Evolutionary conservation across 1,284 basidiomycete genomes (phyloP), one percentile per base, ranked within the genome.

Genomic region (Apiotrichum gracile): DNA sequence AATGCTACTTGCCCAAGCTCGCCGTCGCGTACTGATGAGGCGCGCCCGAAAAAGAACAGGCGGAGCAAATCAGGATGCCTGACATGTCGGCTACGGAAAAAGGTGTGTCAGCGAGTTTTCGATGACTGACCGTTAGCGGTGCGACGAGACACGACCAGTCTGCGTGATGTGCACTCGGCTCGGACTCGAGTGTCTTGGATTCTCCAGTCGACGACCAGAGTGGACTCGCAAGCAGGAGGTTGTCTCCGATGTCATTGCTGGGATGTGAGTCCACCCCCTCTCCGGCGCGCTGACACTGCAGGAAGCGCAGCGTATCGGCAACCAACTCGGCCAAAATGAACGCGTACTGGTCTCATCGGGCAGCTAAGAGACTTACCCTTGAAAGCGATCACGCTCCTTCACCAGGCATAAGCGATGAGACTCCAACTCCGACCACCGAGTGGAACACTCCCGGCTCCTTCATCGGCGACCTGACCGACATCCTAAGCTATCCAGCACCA

Each of bases 171-270:
- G 88, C 61, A 78, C 81, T 35, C 84, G 88, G 44, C 82, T 91
- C 26, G 80, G 83, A 29, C 79, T 91, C n/a, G 84, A 91, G 60
- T 91, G 88, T 62, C 81, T 91, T 41, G 88, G 88, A 24, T 91
- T 87, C 68, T 86, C 86, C 41, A 81, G 82, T 21, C 88, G 88
- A 65, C 82, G 88, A 47, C 87, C 87, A 13, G 85, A 87, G n/a
- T 89, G 86, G 86, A 78, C 89, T 65, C 81, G 85, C 72, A 47
- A 54, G 31, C 44, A 52, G 25, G 54, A 53, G 6, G 47, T 40
- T 2, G 47, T 47, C 10, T 47, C 47, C 17, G 38, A 43, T n/a
- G 50, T 49, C 1, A 47, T 49, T 19, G 46, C 27, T 14, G 47
- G 52, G 13, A 49, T 64, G 56, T 62, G 24, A 13, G 41, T 31